These are phyloP conservation scores for Hypomyces perniciosus DNA, from an alignment of 2,329 filamentous ascomycete genomes.

Conservation along the genomic window DNA sequence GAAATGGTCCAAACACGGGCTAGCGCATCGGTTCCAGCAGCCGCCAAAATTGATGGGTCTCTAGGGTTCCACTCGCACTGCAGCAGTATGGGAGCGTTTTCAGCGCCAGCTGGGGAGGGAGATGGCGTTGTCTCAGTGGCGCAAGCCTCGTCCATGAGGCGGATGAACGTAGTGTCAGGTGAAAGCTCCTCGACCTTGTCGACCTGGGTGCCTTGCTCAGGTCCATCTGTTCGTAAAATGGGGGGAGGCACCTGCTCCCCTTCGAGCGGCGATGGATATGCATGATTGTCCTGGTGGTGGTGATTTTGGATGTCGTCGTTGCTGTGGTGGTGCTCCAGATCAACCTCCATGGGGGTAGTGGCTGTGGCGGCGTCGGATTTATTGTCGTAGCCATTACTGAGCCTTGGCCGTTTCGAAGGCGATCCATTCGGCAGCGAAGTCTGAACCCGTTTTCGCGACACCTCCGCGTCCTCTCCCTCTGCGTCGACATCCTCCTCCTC, in stretches of 20 bases:
- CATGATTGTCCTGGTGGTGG: constrained; percentile 51
- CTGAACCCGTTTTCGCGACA: constrained; percentile 46
- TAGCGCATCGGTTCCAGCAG: constrained; percentile 64
- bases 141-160: constrained; percentile 41
- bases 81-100: constrained; percentile 56
- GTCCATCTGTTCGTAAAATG: constrained; percentile 51
- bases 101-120: constrained; percentile 33
- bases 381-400: constrained; percentile 59
- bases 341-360: constrained; percentile 22
- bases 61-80: constrained; percentile 64
- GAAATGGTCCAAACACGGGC: constrained; percentile 62
- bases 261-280: constrained; percentile 60
- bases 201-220: constrained; percentile 58
- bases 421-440: constrained; percentile 47
- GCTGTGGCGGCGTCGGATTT: constrained; percentile 39
- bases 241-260: constrained; percentile 50
- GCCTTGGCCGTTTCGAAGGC: constrained; percentile 51
- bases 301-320: constrained; percentile 43
- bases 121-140: constrained; percentile 31
- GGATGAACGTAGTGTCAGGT: constrained; percentile 55
- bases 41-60: constrained; percentile 59
- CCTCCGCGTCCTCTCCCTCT: constrained; percentile 33
- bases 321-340: constrained; percentile 34
- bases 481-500: constrained; percentile 31
- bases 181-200: constrained; percentile 58